Base-by-base conservation (phyloP, 2,329 filamentous ascomycete genomes). In the Biscogniauxia mediterranea region DNA sequence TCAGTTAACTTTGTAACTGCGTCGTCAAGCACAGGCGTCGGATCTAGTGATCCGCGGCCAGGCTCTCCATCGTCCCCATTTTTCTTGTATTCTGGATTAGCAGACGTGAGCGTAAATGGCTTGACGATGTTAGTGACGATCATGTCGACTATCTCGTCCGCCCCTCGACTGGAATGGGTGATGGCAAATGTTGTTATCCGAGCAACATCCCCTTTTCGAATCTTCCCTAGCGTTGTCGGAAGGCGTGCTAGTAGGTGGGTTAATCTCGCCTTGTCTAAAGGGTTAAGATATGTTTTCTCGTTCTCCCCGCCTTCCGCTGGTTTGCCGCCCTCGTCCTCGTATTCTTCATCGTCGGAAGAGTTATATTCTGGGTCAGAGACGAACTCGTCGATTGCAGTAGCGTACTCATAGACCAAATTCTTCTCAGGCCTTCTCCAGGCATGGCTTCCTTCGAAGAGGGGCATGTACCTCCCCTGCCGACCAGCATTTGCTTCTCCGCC, bases 71-170 rank as follows among this genome's bases (percentile, higher is more conserved):
- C 73, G 9, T 75, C 70, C 51, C 77, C 79, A 1, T 68, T 68
- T 58, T 72, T 74, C 19, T 74, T 78, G 66, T 77, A 76, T 7
- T 84, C 79, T 0, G 87, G 85, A 62, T 92, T 93, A 23, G 90
- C 90, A 6, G 83, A 84, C 0, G 88, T 91, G 66, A 89, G 86
- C 5, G 88, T 84, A 61, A 96, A 86, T 0, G 95, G 95, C 56
- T 83, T 86, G 61, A 90, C 82, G 38, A 98, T 82, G 69, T 99
- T 98, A 0, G 87, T 83, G 0, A 96, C 85, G 46, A 98, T 88
- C 77, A 96, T 86, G 55, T 94, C 86, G n/a, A 96, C 93, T 42
- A 97, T 89, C 77, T 98, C 95, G 65, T 96, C 91, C 13, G 92
- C 90, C 17, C 93, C 95, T 20, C 87, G 84, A 49, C 89, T 91